Evolutionary conservation across 768 basidiomycete species (phyloP).

Genomic region (Mycena latifolia): DNA sequence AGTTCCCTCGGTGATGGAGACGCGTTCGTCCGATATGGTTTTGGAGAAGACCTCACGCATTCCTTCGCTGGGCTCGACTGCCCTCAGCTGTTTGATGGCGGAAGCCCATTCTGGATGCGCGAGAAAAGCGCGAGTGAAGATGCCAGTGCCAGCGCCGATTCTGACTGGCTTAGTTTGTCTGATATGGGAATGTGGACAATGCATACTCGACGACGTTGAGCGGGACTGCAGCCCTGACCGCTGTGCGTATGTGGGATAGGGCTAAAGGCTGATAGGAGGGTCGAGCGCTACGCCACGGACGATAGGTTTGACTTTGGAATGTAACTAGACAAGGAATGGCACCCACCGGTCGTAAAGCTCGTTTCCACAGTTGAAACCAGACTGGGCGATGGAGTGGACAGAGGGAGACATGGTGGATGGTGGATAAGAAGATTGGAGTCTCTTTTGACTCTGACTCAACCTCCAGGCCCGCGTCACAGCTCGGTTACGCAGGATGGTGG

Average conservation of each 20-base stretch:
- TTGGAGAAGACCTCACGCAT: conserved; percentile 83
- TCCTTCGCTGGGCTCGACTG: conserved; percentile 88
- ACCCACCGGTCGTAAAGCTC: conserved; percentile 80
- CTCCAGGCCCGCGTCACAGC: too few relatives aligned
- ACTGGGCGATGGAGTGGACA: conserved; percentile 76
- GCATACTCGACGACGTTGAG: conserved; percentile 80
- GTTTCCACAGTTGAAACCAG: conserved; percentile 84
- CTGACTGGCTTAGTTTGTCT: too few relatives aligned
- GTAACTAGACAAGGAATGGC: neutral
- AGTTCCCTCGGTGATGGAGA: conserved; percentile 70
- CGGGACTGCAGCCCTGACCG: conserved; percentile 51
- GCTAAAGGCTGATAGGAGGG: conserved; percentile 84
- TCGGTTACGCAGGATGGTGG: too few relatives aligned
- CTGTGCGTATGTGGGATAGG: conserved; percentile 69
- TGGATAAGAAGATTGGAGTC: neutral
- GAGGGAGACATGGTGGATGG: conserved; percentile 18
- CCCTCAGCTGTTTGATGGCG: conserved; percentile 66
- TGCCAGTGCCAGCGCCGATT: conserved; percentile 88
- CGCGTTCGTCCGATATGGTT: conserved; percentile 65
- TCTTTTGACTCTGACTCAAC: neutral
- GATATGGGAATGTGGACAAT: too few relatives aligned
- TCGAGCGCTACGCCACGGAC: conserved; percentile 64
- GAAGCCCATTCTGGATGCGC: conserved; percentile 68
- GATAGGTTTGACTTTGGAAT: neutral
- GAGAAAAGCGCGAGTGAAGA: conserved; percentile 88